Evolutionary conservation across 1,284 basidiomycete species (phyloP).

Genomic region (Singerocomus inundabilis): DNA sequence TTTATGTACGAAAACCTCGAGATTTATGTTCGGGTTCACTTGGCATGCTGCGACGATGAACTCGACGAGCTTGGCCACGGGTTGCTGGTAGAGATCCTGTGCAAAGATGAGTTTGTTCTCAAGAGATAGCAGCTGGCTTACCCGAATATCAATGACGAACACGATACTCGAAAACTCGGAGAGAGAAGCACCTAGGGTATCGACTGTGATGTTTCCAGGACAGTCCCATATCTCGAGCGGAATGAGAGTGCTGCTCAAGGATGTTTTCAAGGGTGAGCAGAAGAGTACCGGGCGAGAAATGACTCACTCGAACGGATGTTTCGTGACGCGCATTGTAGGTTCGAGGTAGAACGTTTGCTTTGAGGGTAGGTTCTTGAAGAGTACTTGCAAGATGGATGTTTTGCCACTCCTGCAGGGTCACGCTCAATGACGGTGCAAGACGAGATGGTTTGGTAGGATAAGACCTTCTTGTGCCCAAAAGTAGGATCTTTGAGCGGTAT

Average conservation of each 20-base stretch:
- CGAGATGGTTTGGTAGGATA: conserved; percentile 15
- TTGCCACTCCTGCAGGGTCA: conserved; percentile 75
- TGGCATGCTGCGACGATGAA: conserved; percentile 74
- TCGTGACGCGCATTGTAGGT: conserved; percentile 75
- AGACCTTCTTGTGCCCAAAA: conserved; percentile 78
- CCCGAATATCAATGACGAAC: conserved; percentile 97
- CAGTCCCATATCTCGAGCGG: conserved; percentile 96
- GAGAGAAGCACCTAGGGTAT: conserved; percentile 70
- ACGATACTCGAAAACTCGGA: conserved; percentile 79
- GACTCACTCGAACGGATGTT: conserved; percentile 80
- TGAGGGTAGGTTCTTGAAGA: conserved; percentile 82
- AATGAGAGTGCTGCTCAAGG: conserved; percentile 72
- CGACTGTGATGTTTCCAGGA: conserved; percentile 80
- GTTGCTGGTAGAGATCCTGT: conserved; percentile 70
- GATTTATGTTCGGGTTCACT: conserved; percentile 75
- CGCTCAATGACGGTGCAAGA: conserved; percentile 1
- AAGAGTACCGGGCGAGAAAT: not conserved
- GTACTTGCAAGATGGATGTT: conserved; percentile 87
- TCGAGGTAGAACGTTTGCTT: conserved; percentile 94
- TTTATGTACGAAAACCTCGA: conserved; percentile 97
- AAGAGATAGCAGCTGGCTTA: conserved; percentile 35
- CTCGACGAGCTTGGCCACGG: conserved; percentile 77
- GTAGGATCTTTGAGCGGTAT: conserved; percentile 67
- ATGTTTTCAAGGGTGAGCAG: conserved; percentile 1
- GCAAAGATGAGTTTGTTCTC: conserved; percentile 7